These are phyloP conservation scores for Drechslerella dactyloides DNA, from an alignment of 2,329 filamentous ascomycete species.

Conservation along the genomic window DNA sequence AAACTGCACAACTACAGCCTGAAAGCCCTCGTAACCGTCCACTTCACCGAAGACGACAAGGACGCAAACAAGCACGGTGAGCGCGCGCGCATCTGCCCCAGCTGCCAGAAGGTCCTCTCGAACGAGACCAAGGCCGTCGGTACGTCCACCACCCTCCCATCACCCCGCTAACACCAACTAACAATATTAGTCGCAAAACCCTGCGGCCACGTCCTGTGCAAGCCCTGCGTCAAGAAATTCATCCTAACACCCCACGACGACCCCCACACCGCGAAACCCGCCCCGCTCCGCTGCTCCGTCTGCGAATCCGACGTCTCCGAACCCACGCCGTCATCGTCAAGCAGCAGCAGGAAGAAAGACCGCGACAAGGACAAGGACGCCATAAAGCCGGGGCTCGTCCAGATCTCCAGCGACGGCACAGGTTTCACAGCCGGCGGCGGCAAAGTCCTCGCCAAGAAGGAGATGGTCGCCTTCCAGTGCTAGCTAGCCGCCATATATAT, in stretches of 20 bases:
- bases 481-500: constrained; percentile 61
- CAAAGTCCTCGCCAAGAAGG: constrained; percentile 75
- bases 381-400: constrained; percentile 74
- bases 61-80: constrained; percentile 61
- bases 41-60: constrained; percentile 75
- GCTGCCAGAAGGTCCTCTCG: constrained; percentile 79
- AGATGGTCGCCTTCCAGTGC: constrained; percentile 82
- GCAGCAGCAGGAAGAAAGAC: constrained; percentile 55
- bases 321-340: constrained; percentile 56
- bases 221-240: constrained; percentile 82
- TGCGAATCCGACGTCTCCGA: constrained; percentile 79
- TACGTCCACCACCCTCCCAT: constrained; percentile 55
- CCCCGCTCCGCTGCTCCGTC: constrained; percentile 78
- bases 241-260: constrained; percentile 68
- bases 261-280: constrained; percentile 67
- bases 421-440: constrained; percentile 88
- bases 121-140: constrained; percentile 81
- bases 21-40: constrained; percentile 75
- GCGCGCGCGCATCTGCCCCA: constrained; percentile 72
- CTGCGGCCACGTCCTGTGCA: constrained; percentile 90
- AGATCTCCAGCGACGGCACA: constrained; percentile 83
- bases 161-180: neutral
- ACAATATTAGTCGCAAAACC: constrained; percentile 70
- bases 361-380: constrained; percentile 60
- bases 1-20: constrained; percentile 76